Base-by-base conservation (phyloP, 2,329 filamentous ascomycete genomes). In the Sporothrix brunneoviolacea region DNA sequence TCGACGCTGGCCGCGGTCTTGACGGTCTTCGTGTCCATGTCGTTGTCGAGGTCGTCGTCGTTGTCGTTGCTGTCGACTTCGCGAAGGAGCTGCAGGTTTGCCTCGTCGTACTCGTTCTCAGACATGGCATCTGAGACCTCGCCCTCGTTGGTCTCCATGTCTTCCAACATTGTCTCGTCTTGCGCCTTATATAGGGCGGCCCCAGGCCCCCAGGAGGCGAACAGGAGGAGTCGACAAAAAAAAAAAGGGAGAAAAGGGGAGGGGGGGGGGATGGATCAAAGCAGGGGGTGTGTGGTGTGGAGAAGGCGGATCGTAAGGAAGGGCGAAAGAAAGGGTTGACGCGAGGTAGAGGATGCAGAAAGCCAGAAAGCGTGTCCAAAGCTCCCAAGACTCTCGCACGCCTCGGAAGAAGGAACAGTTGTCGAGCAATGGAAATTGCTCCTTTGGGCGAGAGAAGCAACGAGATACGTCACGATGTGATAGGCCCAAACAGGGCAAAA, bases 51-150 rank as follows among this genome's bases (percentile, higher is more conserved):
- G 6, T 37, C 27, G 22, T 50, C 43, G 28, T 49, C 28, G 24
- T 43, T 24, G 36, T 54, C 53, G 60, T 72, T 65, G 65, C 70
- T 67, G 58, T 71, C 74, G 53, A 65, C 60, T 51, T 62, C 62
- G 49, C 66, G 64, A 8, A 52, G 46, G 2, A 56, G 49, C 50
- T 76, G 74, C 58, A 67, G 64, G 54, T 75, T 72, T 56, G 58
- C 57, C 49, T 72, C 70, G 63, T 75, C 70, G 64, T 73, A 72
- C 58, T 79, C 77, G 68, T 79, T 77, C 61, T 80, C 78, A 64
- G 78, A 80, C 72, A 77, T 70, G 58, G 68, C 70, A 70, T 77
- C 77, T 65, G 77, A 80, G 65, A 77, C 71, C 59, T 80, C 76
- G 64, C 70, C 69, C 61, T 71, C 71, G 64, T 71, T 72, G 60